Conservation (phyloP, 2,329 filamentous ascomycete genomes). For the Aureobasidium sp. region DNA sequence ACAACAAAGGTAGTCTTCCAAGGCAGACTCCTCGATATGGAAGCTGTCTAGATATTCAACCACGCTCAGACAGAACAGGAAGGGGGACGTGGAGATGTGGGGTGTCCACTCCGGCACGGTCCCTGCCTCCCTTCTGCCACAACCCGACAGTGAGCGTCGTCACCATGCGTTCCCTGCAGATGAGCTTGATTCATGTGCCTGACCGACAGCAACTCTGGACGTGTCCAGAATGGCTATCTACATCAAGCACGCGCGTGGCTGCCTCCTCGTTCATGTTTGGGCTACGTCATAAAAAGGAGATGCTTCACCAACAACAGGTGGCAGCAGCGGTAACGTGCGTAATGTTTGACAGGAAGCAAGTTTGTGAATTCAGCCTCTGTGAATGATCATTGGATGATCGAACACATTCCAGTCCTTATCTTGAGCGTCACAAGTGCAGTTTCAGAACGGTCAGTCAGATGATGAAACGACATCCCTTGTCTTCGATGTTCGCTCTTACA, state of each 20-base stretch:
- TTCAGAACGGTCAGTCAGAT: background rate
- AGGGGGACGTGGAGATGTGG: background rate
- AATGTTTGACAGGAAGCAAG: background rate
- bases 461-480: background rate
- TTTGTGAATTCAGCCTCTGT: background rate
- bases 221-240: background rate
- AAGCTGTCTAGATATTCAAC: background rate
- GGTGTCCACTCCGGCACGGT: background rate
- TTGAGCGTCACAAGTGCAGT: background rate
- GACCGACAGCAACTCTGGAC: background rate
- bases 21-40: background rate
- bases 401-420: background rate
- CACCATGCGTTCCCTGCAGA: background rate
- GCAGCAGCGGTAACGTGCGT: background rate
- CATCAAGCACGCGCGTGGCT: background rate
- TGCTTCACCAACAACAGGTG: background rate
- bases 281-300: background rate
- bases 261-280: background rate
- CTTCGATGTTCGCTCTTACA: background rate
- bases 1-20: background rate
- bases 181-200: slow-evolving; percentile 4
- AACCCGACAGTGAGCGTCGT: background rate
- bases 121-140: background rate
- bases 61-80: slow-evolving; percentile 1
- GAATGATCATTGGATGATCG: background rate